These are phyloP conservation scores for Rhamnella rubrinervis DNA, from an alignment of 331 rosid species.

Conservation along the genomic window DNA sequence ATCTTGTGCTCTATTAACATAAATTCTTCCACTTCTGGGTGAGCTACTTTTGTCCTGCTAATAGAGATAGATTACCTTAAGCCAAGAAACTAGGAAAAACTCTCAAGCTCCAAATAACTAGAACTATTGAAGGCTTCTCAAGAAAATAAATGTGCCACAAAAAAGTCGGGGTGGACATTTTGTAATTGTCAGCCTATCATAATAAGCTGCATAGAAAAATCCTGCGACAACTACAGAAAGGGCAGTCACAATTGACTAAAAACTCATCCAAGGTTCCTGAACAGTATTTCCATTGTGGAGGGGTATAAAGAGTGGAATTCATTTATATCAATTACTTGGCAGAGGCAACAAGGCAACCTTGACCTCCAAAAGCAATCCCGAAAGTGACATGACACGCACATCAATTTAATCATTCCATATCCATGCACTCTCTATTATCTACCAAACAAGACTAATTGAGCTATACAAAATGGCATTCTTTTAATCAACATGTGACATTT, in stretches of 20 bases:
- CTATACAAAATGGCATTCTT: background rate
- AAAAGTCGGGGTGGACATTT: slow-evolving; percentile 7
- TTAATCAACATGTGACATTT: background rate
- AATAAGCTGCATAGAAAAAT: too few species aligned
- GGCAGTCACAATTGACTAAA: slow-evolving; percentile 3
- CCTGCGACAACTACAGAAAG: background rate
- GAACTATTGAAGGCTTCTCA: background rate
- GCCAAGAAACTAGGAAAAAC: slow-evolving; percentile 14
- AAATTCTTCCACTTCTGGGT: slow-evolving; percentile 54
- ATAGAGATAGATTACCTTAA: slow-evolving; percentile 19
- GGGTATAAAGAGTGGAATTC: background rate
- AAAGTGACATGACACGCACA: background rate
- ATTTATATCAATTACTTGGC: background rate
- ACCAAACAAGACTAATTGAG: background rate
- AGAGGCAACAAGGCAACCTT: background rate
- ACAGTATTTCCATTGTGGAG: too few species aligned
- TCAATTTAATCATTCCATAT: background rate
- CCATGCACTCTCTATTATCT: background rate
- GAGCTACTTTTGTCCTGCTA: slow-evolving; percentile 47
- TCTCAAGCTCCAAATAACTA: background rate
- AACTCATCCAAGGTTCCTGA: too few species aligned
- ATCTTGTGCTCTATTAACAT: slow-evolving; percentile 75
- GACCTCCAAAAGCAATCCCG: background rate
- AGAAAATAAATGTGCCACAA: background rate
- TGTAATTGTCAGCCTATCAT: background rate